phyloP scores from a whole-genome alignment of 495 filamentous ascomycete species.

The Aspergillus carlsbadensis region DNA sequence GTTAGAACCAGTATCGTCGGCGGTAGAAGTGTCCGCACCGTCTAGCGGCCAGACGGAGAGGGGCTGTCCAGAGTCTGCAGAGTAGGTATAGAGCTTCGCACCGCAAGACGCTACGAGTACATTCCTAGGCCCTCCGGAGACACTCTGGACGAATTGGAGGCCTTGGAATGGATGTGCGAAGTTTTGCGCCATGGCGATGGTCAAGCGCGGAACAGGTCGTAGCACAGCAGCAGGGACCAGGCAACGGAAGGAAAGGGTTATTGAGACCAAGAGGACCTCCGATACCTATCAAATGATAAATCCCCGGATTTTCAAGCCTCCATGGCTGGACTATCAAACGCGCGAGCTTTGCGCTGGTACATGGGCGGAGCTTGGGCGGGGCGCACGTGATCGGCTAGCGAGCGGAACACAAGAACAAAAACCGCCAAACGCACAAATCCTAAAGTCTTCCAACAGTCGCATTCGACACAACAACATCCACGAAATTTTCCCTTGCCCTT shows the following conservation, averaged over 20 bases:
- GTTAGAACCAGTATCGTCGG: slow-evolving; percentile 20
- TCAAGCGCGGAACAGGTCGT: not conserved
- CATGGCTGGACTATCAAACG: not conserved
- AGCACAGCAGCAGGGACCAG: not conserved
- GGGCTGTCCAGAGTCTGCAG: slow-evolving; percentile 39
- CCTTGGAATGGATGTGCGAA: slow-evolving; percentile 55
- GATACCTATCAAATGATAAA: not conserved
- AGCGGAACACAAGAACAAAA: slow-evolving; percentile 41
- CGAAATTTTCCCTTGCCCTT: slow-evolving; percentile 64
- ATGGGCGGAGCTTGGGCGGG: slow-evolving; percentile 10
- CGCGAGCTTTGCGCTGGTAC: not conserved
- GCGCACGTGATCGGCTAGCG: slow-evolving; percentile 42
- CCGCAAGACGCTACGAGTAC: slow-evolving; percentile 58
- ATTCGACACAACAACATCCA: slow-evolving; percentile 19
- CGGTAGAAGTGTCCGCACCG: slow-evolving; percentile 20
- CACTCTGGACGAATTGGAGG: slow-evolving; percentile 43
- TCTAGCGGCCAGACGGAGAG: slow-evolving; percentile 52
- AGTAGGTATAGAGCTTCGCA: slow-evolving; percentile 51
- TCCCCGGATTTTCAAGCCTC: not conserved
- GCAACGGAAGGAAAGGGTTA: not conserved
- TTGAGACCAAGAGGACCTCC: too few relatives aligned
- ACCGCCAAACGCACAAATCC: slow-evolving; percentile 28
- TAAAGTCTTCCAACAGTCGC: slow-evolving; percentile 24
- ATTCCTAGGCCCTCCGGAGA: slow-evolving; percentile 24
- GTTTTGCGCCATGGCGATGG: slow-evolving; percentile 23